Percentiles rank a stretch among this genome's conserved stretches.
phyloP scores from a whole-genome alignment of 257 asterid genomes.

The Capsicum rhomboideum region DNA sequence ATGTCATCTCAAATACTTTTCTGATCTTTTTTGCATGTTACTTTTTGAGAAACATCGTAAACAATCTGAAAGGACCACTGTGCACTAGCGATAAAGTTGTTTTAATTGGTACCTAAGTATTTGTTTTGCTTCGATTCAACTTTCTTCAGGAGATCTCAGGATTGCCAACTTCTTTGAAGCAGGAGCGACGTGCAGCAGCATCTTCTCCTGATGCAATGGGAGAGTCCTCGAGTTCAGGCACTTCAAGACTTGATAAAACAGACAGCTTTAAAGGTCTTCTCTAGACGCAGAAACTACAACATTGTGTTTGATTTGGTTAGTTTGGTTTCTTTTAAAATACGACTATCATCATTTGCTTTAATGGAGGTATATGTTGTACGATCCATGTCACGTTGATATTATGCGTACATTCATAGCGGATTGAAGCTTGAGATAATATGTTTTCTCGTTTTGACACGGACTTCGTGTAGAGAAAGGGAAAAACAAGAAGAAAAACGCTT shows the following conservation, averaged over 20 bases:
- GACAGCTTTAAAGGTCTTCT: conserved; percentile 47
- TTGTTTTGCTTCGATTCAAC: neutral
- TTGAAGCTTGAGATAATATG: no score
- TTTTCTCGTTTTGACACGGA: no score
- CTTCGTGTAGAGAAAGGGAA: no score
- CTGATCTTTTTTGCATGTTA: neutral
- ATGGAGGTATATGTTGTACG: neutral
- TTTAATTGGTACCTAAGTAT: neutral
- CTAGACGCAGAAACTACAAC: conserved; percentile 7
- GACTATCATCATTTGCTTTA: neutral
- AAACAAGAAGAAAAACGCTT: no score
- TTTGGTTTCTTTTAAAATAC: neutral
- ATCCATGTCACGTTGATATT: neutral
- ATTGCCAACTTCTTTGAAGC: conserved; percentile 62
- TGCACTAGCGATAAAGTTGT: neutral
- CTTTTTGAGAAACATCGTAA: neutral
- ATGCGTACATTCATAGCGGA: neutral
- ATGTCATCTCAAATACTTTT: neutral
- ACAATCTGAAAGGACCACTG: neutral
- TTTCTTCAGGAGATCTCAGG: conserved; percentile 70
- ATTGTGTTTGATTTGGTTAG: neutral
- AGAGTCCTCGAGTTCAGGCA: conserved; percentile 77
- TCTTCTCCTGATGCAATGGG: conserved; percentile 56
- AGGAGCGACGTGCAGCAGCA: conserved; percentile 33
- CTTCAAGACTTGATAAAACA: conserved; percentile 51